Base-by-base conservation (phyloP, 495 filamentous ascomycete species). In the Tuber melanosporum region DNA sequence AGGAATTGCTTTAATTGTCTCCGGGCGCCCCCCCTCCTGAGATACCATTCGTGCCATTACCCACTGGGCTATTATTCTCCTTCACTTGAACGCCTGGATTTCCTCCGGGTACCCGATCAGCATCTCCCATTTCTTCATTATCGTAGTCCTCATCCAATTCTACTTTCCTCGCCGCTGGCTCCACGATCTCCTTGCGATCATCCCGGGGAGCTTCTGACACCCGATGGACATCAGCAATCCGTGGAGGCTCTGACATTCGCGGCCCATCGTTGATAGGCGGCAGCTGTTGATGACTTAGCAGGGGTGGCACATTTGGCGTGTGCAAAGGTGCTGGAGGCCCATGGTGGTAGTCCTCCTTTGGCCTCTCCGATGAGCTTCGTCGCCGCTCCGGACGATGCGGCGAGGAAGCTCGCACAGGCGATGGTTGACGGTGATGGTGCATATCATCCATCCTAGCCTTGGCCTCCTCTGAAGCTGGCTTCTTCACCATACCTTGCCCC, bases 141-240 rank as follows among this genome's bases (percentile, higher is more conserved):
- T 91, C 89, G 78, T 99, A 97, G 77, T 97, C 91, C 84, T 99
- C 95, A 83, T 99, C 95, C 69, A 98, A 92, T 39, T 98, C 95
- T 91, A 99, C 96, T 84, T 97, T 95, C 14, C 95, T 89, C 47
- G 92, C 92, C 9, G 95, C 93, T 19, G 94, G 89, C 85, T 99
- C 95, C 70, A 90, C 89, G 39, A 87, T 84, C n/a, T 89, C 85
- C 71, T 86, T 86, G 36, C 87, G 86, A 79, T 91, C 90, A n/a
- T 87, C 86, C 66, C 79, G 82, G 70, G 79, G 80, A 70, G 79
- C 71, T 74, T 78, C 75, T 57, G 83, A 77, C 71, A 80, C 80
- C 49, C 78, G 75, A 39, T 79, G 74, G 71, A 77, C 45, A 26
- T 80, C 78, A 44, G 75, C 72, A 57, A 78, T 78, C 70, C 77